Conservation (phyloP, 2,329 filamentous ascomycete genomes). For the Cytospora piceicola region DNA sequence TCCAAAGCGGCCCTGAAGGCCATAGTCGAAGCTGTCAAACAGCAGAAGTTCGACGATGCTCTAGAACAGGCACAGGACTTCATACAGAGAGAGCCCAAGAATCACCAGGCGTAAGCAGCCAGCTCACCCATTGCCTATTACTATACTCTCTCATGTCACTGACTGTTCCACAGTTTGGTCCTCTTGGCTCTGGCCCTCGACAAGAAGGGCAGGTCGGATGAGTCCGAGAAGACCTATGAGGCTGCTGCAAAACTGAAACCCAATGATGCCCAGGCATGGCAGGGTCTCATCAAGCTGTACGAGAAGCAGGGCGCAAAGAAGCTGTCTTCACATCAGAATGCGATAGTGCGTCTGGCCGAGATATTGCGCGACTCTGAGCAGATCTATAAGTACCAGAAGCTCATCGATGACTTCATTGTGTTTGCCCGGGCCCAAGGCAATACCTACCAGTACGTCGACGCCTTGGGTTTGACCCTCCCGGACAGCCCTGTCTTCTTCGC, state of each 20-base stretch:
- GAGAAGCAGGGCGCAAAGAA: slow-evolving; percentile 74
- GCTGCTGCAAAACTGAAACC: slow-evolving; percentile 73
- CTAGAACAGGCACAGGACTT: slow-evolving; percentile 70
- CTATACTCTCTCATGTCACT: slow-evolving; percentile 21
- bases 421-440: slow-evolving; percentile 76
- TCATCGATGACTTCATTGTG: slow-evolving; percentile 78
- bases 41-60: slow-evolving; percentile 78
- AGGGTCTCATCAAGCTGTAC: slow-evolving; percentile 84
- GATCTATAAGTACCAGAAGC: slow-evolving; percentile 65
- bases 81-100: slow-evolving; percentile 72
- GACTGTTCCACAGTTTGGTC: slow-evolving; percentile 61
- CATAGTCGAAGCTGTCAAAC: slow-evolving; percentile 76
- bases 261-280: slow-evolving; percentile 83
- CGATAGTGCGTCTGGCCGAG: slow-evolving; percentile 72
- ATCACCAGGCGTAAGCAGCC: slow-evolving; percentile 77
- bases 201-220: slow-evolving; percentile 70
- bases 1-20: slow-evolving; percentile 79
- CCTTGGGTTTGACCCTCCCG: slow-evolving; percentile 77
- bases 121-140: background rate
- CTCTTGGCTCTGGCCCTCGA: slow-evolving; percentile 86
- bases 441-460: slow-evolving; percentile 72
- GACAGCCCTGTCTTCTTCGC: slow-evolving; percentile 78
- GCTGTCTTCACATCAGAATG: slow-evolving; percentile 74
- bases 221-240: slow-evolving; percentile 77
- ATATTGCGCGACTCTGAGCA: slow-evolving; percentile 72